Conservation (phyloP, 2,329 filamentous ascomycete species). For the Pseudogymnoascus sp. region DNA sequence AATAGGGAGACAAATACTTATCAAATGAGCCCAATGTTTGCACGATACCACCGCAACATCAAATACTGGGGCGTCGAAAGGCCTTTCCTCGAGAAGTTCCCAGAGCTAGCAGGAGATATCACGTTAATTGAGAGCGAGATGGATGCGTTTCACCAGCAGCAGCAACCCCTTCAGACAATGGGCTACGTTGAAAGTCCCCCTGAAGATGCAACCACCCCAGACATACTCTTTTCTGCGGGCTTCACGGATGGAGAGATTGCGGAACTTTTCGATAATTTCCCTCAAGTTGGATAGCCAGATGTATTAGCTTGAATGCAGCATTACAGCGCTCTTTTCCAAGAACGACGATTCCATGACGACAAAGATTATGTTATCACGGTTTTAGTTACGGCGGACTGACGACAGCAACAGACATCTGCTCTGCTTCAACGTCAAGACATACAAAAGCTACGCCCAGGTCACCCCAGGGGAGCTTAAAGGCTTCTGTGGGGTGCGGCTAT, state of each 20-base stretch:
- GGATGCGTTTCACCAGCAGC: not conserved
- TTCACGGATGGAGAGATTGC: slow-evolving; percentile 3
- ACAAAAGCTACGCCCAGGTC: not conserved
- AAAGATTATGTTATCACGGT: not conserved
- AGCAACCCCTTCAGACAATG: not conserved
- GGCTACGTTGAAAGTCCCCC: not conserved
- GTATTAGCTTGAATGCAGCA: not conserved
- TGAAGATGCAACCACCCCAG: not conserved
- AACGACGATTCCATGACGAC: not conserved
- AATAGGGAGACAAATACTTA: slow-evolving; percentile 11
- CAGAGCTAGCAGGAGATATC: slow-evolving; percentile 9
- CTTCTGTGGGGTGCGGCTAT: not conserved
- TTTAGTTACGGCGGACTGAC: not conserved
- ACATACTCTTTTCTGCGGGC: not conserved
- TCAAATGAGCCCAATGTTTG: slow-evolving; percentile 15
- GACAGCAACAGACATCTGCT: not conserved
- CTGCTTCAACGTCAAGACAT: not conserved
- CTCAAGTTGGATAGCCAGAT: not conserved
- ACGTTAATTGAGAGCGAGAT: not conserved
- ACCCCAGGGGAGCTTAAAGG: not conserved
- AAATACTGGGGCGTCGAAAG: slow-evolving; percentile 16
- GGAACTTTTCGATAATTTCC: slow-evolving; percentile 3
- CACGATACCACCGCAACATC: slow-evolving; percentile 14
- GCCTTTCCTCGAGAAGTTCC: slow-evolving; percentile 17
- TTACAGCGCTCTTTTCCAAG: not conserved